Base-by-base conservation (phyloP, 2,329 filamentous ascomycete genomes). In the Paramyrothecium roridum region DNA sequence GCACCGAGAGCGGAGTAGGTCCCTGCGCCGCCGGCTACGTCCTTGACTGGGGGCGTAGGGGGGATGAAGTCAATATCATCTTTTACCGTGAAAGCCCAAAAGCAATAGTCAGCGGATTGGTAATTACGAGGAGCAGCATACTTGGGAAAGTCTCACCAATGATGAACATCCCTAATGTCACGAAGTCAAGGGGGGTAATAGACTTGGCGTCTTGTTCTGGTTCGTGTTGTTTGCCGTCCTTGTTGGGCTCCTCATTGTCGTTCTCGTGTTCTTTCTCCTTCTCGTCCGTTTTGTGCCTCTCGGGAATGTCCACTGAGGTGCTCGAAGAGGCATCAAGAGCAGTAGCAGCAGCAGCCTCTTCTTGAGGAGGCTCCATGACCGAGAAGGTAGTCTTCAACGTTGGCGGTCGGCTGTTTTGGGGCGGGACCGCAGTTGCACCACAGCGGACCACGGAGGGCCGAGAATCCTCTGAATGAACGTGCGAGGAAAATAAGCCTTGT, bases 21-120 rank as follows among this genome's bases (percentile, higher is more conserved):
- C 23, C 93, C 95, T 26, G 89, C 95, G 22, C 95, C 95, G 52
- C 95, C 95, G n/a, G 95, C 79, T 20, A 97, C 82, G 66, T 93
- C 82, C 63, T 82, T 84, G 43, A 89, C 87, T 13, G 88, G 80
- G 4, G 87, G 82, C 54, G 76, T 86, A 46, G 88, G 85, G 3
- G 87, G 86, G 33, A 84, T 79, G 66, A 91, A 96, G 64, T 97
- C 89, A 65, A 98, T 98, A 57, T 97, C 91, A 77, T 98, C 93
- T 93, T n/a, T 75, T 30, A 30, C 10, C 52, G 46, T 48, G 46
- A 16, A 52, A 33, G 19, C 30, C 22, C 48, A 48, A 60, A 40
- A 62, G 60, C 52, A 48, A 33, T 17, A 53, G 19, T 21, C 50
- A 34, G 17, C 13, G 12, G 21, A 19, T 12, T 30, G 26, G 26